Evolutionary conservation across 495 filamentous ascomycete genomes (phyloP), one percentile per base, ranked within the genome.

Genomic region (Penicillium samsonianum): DNA sequence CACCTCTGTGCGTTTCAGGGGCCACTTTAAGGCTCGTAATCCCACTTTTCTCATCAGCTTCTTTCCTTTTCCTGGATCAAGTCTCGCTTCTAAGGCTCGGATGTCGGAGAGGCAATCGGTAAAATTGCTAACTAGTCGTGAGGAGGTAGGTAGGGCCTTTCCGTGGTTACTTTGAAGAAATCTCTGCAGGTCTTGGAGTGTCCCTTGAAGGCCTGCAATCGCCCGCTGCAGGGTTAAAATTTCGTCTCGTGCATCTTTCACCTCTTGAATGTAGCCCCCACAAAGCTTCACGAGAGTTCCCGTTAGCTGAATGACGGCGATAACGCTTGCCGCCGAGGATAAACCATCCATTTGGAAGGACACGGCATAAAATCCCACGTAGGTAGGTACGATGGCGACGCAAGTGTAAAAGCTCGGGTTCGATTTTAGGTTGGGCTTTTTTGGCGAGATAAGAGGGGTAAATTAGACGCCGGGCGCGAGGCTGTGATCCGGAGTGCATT

Each of bases 21-120:
- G 67, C 65, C 69, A 72, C 14, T 67, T 72, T 16, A 70, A 61
- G 40, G 69, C 59, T 63, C 62, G 57, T 25, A 69, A 53, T 43
- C 68, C 67, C 40, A 69, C 0, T 60, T 63, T 68, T n/a, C 51
- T 65, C 60, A 70, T 69, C 14, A 64, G 47, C 5, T 41, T 68
- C 23, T 65, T 65, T 63, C 57, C 60, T 25, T 58, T 63, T 45
- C 62, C 62, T 26, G 54, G 56, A 63, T 68, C 55, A 43, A 71
- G 43, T 59, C 41, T 67, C 50, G 43, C 59, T 59, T 71, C 53
- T 49, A 71, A 68, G 19, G 41, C 61, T 50, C 26, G 57, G 28
- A 71, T 63, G 44, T 68, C 57, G 42, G 57, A 61, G 38, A 67
- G 53, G 54, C 68, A 71, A 55, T 58, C 44, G 5, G 57, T 53